Percentiles rank a stretch among this genome's conserved stretches.
Evolutionary conservation across 352 stramenopile species (phyloP).

Genomic region (Phytophthora foliorum): DNA sequence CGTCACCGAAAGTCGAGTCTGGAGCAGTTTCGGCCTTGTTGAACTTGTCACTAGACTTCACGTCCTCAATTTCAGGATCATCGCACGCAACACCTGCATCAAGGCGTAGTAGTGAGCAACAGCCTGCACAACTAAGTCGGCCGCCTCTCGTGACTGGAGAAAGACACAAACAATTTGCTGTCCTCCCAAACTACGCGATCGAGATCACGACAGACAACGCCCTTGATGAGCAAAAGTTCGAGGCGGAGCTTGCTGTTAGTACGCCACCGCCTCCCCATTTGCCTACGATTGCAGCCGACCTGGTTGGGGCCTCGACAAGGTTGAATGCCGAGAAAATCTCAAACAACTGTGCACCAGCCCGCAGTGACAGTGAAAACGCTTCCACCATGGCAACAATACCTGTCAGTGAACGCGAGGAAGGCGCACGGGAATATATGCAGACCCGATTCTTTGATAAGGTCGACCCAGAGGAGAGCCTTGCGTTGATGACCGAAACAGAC

Average conservation of each 20-base stretch:
- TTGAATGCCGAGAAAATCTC: not conserved
- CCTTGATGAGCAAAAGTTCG: constrained; percentile 55
- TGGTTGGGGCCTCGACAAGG: constrained; percentile 27
- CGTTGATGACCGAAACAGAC: constrained; percentile 30
- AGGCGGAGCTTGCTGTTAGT: constrained; percentile 60
- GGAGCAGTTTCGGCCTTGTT: constrained; percentile 71
- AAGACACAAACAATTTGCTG: constrained; percentile 55
- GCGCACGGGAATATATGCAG: constrained; percentile 17
- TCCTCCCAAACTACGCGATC: constrained; percentile 47
- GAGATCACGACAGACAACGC: constrained; percentile 15
- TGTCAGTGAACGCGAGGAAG: constrained; percentile 13
- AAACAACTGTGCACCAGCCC: no score
- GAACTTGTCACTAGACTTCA: constrained; percentile 51
- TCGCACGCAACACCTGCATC: not conserved
- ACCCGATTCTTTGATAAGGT: constrained; percentile 36
- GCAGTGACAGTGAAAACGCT: constrained; percentile 4
- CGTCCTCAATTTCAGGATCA: not conserved
- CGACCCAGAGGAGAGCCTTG: constrained; percentile 40
- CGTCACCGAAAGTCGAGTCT: constrained; percentile 76
- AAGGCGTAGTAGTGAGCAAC: constrained; percentile 23
- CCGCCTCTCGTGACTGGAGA: constrained; percentile 56
- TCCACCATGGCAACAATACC: not conserved
- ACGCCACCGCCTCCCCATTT: constrained; percentile 63
- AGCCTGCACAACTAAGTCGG: constrained; percentile 31
- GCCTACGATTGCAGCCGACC: constrained; percentile 48